Conservation (phyloP, 176 grass and related monocot genomes). For the Juncus inflexus region DNA sequence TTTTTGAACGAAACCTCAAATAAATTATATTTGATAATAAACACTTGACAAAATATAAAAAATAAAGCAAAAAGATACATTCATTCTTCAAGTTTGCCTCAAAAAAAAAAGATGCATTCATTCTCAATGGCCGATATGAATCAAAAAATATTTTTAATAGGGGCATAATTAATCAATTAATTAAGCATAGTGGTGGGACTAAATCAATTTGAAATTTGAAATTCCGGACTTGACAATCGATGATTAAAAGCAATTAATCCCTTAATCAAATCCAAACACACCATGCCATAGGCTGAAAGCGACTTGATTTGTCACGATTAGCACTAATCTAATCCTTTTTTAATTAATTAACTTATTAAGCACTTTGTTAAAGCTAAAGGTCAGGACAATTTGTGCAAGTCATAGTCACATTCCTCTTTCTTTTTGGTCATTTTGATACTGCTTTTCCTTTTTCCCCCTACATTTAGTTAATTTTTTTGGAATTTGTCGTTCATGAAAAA, state of each 20-base stretch:
- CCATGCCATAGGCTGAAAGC: constrained; percentile 48
- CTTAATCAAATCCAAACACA: constrained; percentile 51
- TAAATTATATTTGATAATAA: too few relatives aligned
- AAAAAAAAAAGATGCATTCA: constrained; percentile 6
- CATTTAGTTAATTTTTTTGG: too few relatives aligned
- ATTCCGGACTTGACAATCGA: constrained; percentile 44
- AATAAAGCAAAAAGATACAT: neutral
- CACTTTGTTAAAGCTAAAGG: constrained; percentile 86
- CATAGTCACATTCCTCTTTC: constrained; percentile 45
- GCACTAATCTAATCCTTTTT: constrained; percentile 47
- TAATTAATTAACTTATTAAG: constrained; percentile 43
- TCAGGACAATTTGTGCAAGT: constrained; percentile 44
- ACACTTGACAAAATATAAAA: too few relatives aligned
- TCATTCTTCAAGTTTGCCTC: too few relatives aligned
- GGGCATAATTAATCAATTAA: constrained; percentile 25
- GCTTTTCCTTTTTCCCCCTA: neutral
- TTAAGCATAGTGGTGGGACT: constrained; percentile 20
- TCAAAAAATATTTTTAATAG: neutral
- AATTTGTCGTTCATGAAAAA: too few relatives aligned
- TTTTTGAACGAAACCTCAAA: too few relatives aligned
- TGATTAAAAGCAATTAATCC: constrained; percentile 56
- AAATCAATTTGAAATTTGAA: neutral
- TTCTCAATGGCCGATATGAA: neutral
- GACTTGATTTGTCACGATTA: constrained; percentile 74
- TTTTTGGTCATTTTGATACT: constrained; percentile 13